phyloP scores from a whole-genome alignment of 225 moss, liverwort and hornwort genomes.

The Anthoceros angustus region DNA sequence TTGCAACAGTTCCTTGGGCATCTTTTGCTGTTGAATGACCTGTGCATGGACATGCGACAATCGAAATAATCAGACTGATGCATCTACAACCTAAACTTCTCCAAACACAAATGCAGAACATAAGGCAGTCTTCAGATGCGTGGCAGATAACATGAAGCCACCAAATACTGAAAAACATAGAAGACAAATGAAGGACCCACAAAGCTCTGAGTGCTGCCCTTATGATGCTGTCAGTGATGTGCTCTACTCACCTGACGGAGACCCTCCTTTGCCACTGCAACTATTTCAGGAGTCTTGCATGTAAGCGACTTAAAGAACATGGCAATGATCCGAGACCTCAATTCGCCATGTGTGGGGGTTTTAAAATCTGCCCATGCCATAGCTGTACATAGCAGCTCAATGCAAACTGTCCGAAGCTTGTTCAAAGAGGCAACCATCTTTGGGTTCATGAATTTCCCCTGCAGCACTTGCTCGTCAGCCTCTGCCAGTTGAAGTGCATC shows the following conservation, averaged over 20 bases:
- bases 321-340: constrained; percentile 91
- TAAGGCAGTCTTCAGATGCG: too few relatives aligned
- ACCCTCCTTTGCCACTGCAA: constrained; percentile 98
- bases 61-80: background rate
- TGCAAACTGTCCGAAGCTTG: constrained; percentile 90
- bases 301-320: constrained; percentile 99
- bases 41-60: constrained; percentile 19
- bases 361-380: constrained; percentile 99
- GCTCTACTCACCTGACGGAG: constrained; percentile 62
- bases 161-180: background rate
- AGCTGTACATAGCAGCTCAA: constrained; percentile 94
- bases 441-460: constrained; percentile 97
- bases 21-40: constrained; percentile 99
- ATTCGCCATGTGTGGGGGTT: constrained; percentile 77
- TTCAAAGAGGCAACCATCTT: constrained; percentile 92
- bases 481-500: constrained; percentile 95
- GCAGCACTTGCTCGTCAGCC: constrained; percentile 74
- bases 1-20: constrained; percentile 95
- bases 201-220: background rate
- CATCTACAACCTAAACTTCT: too few relatives aligned
- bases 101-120: too few relatives aligned
- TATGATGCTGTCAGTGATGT: too few relatives aligned
- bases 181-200: constrained; percentile 4
- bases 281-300: constrained; percentile 96
- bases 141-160: background rate